A percentile compares a stretch with the other conserved stretches of the same genome.
These are phyloP conservation scores for Camellia japonica DNA, from an alignment of 148 eudicot genomes.

Conservation along the genomic window DNA sequence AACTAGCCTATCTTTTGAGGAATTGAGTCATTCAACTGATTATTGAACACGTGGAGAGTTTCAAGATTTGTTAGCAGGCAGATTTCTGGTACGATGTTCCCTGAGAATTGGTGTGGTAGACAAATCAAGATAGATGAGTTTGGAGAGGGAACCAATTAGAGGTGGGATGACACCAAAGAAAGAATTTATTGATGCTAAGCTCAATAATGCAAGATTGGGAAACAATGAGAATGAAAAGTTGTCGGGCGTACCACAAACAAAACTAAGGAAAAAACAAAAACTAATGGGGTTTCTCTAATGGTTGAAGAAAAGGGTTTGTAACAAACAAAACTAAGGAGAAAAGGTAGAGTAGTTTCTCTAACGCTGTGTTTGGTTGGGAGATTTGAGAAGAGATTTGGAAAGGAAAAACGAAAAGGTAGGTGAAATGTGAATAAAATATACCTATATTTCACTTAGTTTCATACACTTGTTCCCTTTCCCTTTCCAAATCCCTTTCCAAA, in stretches of 20 bases:
- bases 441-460: too few relatives aligned
- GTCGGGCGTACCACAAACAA: conserved; percentile 24
- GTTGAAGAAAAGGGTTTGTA: not conserved
- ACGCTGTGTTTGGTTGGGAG: too few relatives aligned
- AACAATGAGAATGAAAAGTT: conserved; percentile 34
- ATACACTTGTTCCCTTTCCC: too few relatives aligned
- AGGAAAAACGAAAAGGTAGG: too few relatives aligned
- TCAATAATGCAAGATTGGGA: conserved; percentile 32
- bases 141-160: not conserved
- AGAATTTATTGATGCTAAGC: conserved; percentile 37
- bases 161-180: conserved; percentile 14
- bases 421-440: too few relatives aligned
- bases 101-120: conserved; percentile 29
- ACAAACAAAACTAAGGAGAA: not conserved
- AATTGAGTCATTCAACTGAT: conserved; percentile 16
- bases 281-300: too few relatives aligned
- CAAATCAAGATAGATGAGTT: conserved; percentile 6
- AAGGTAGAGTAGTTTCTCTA: not conserved
- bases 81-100: conserved; percentile 32
- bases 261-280: too few relatives aligned
- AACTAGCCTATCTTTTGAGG: conserved; percentile 14
- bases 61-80: conserved; percentile 31
- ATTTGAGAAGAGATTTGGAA: too few relatives aligned
- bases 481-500: too few relatives aligned
- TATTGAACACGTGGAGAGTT: conserved; percentile 23